Base-by-base conservation (phyloP, 768 basidiomycete species). In the Gyrodon lividus region DNA sequence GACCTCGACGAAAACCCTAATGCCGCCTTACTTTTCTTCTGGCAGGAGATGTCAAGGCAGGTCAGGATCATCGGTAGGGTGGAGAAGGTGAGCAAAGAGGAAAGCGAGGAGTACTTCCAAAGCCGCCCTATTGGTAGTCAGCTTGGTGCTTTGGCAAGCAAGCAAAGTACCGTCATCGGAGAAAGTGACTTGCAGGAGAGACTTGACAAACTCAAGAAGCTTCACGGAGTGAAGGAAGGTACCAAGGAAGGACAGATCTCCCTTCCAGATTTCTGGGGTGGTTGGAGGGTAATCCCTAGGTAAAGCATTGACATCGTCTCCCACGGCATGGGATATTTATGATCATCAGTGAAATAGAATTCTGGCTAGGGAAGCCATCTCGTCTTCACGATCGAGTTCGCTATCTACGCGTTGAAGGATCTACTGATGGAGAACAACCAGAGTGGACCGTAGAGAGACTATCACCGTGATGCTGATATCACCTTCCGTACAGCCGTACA, bases 361-460 rank as follows among this genome's bases (percentile, higher is more conserved):
- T 98, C 68, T 98, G 96, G 96, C 78, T 81, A n/a, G 96, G 96
- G 26, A 89, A 93, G 61, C 91, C 92, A n/a, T 95, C 92, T 22
- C 81, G 96, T 34, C 74, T 98, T 44, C 95, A 98, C 59, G 94
- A 98, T 68, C 85, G 95, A 39, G 81, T 96, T 54, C 82, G 82
- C 22, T 93, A 92, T 67, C 72, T 81, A 44, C 82, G 82, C n/a
- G 65, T 70, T 17, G 73, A 75, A 43, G 75, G 70, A 31, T 72
- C 77, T 14, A 56, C 74, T 0, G 77, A 79, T 12, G 79, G 78
- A 39, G 65, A 72, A 20, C 74, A 72, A 20, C 74, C 81, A 12
- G 68, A 68, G 57, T 97, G 94, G 94, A 82, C 74, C 64, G 81
- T 93, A 46, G 85, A 93, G 46, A 74, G 92, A 48, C 74, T 96